Evolutionary conservation across 2,329 filamentous ascomycete genomes (phyloP).

Genomic region (Diatrype stigma): DNA sequence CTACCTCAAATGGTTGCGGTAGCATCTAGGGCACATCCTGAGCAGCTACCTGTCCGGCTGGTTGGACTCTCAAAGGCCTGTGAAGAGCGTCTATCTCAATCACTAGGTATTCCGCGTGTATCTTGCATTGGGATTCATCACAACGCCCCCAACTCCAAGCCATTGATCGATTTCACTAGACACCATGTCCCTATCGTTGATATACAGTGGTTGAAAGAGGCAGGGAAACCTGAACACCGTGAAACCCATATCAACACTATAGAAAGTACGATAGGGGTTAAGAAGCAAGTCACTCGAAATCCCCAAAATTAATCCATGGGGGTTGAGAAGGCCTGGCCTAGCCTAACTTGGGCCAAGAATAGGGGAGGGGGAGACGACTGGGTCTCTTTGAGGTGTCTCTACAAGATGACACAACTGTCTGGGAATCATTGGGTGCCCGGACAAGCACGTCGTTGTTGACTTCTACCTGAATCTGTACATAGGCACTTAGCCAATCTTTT

Average conservation of each 20-base stretch:
- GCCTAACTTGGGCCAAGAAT: too few relatives aligned
- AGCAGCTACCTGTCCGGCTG: conserved; percentile 45
- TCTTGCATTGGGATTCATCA: conserved; percentile 59
- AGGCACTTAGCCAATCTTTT: too few relatives aligned
- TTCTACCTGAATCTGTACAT: too few relatives aligned
- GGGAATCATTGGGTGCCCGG: too few relatives aligned
- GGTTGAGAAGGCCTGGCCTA: neutral
- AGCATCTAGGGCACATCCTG: conserved; percentile 40
- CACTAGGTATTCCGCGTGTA: conserved; percentile 58
- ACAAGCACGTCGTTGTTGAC: too few relatives aligned
- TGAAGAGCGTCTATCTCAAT: conserved; percentile 52
- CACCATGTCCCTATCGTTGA: conserved; percentile 48
- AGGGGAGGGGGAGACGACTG: too few relatives aligned
- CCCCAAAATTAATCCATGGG: neutral
- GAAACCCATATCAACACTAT: conserved; percentile 45
- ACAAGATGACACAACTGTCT: neutral
- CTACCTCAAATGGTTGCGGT: conserved; percentile 51
- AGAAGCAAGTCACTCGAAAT: conserved; percentile 23
- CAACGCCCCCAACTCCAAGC: conserved; percentile 52
- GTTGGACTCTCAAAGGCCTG: conserved; percentile 59
- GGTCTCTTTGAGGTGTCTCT: too few relatives aligned
- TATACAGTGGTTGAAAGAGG: conserved; percentile 54
- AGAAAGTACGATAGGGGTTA: conserved; percentile 35
- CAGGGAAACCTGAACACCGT: conserved; percentile 32
- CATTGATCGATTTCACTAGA: conserved; percentile 53